Evolutionary conservation across 176 grass and related monocot genomes (phyloP), one percentile per base, ranked within the genome.

Genomic region (Panicum miliaceum): DNA sequence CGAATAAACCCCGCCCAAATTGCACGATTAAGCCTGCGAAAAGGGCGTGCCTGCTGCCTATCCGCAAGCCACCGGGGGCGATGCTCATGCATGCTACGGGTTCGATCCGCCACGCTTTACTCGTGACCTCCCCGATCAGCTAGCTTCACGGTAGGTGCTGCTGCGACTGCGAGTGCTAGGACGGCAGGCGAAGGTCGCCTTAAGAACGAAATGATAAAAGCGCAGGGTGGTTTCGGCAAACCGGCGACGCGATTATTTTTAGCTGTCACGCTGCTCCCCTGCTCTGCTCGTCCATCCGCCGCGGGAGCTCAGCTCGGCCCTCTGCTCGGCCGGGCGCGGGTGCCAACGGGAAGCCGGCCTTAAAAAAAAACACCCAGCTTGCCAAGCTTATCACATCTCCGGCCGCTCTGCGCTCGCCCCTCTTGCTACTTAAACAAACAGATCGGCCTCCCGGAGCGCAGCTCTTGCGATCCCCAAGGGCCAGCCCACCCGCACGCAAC

Each of bases 381-480:
- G 23, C 18, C 11, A 16, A 71, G 57, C 68, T 72, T 7, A 14
- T 78, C 64, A 5, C 11, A 20, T 19, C 5, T 53, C 45, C 12
- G 45, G 29, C 29, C 2, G 29, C 29, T 32, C 29, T 32, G 1
- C 26, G 4, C 12, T 3, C 5, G 4, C 5, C 22, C 32, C 23
- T 12, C 13, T 3, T 11, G 3, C 46, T 75, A 74, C 50, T 76
- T 68, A 74, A 73, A 84, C 47, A 19, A 27, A 16, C 56, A 37
- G 77, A 82, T 86, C 87, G 53, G 35, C 54, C 12, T 36, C n/a
- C 43, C n/a, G 40, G n/a, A 84, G 11, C 4, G 15, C 64, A 82
- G 35, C 78, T 41, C 64, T 72, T 78, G 72, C 35, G 46, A 77
- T 20, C 41, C 38, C 59, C 47, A 78, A 67, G 66, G 82, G 84